Conservation (phyloP, 495 filamentous ascomycete species). For the Penicillium salamii region DNA sequence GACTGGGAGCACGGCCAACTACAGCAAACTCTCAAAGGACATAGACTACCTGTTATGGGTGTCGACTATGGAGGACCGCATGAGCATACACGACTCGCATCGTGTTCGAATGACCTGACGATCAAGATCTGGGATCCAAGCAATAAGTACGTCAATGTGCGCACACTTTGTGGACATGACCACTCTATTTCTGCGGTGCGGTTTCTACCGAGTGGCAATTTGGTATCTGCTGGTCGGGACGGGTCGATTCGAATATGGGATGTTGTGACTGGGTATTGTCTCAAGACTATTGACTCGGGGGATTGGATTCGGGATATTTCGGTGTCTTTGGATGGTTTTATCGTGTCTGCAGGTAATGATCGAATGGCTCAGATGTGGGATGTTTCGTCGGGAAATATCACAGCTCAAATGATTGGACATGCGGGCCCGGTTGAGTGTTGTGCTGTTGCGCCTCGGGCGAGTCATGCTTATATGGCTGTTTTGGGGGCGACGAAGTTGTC, state of each 20-base stretch:
- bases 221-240: conserved; percentile 65
- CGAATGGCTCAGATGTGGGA: conserved; percentile 81
- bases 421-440: conserved; percentile 86
- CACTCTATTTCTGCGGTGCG: conserved; percentile 85
- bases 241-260: conserved; percentile 12
- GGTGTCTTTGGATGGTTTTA: conserved; percentile 78
- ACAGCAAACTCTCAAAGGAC: conserved; percentile 84
- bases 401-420: conserved; percentile 76
- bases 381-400: conserved; percentile 56
- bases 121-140: conserved; percentile 94
- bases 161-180: conserved; percentile 87
- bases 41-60: conserved; percentile 81
- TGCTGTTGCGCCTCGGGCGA: conserved; percentile 72
- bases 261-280: conserved; percentile 5
- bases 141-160: conserved; percentile 89
- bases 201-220: conserved; percentile 75
- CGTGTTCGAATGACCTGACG: conserved; percentile 81
- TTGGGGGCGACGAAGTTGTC: conserved; percentile 77
- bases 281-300: conserved; percentile 1
- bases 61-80: conserved; percentile 86
- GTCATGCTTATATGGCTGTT: conserved; percentile 69
- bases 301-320: conserved; percentile 82
- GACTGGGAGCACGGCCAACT: conserved; percentile 93
- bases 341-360: conserved; percentile 80
- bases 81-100: conserved; percentile 79